phyloP scores from a whole-genome alignment of 1,284 basidiomycete species.

The Cutaneotrichosporon cyanovorans region DNA sequence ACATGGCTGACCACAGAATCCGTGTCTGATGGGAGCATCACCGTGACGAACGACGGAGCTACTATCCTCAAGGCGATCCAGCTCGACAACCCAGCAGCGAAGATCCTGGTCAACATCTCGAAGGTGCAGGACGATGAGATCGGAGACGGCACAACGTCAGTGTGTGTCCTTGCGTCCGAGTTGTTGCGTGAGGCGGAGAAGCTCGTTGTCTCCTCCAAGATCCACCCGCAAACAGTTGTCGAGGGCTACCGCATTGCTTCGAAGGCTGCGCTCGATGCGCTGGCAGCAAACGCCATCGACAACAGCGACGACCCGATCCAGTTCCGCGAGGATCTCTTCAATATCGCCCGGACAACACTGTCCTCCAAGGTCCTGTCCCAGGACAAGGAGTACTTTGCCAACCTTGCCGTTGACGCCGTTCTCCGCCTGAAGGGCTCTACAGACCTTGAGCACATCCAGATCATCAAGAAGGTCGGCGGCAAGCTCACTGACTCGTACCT shows the following conservation, averaged over 20 bases:
- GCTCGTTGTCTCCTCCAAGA: constrained; percentile 73
- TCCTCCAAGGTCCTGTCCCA: constrained; percentile 94
- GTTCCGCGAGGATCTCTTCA: constrained; percentile 86
- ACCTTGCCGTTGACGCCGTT: constrained; percentile 95
- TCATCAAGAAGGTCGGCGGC: constrained; percentile 99
- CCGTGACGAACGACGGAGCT: constrained; percentile 97
- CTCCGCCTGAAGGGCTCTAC: constrained; percentile 88
- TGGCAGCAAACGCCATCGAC: constrained; percentile 75
- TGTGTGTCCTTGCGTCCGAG: constrained; percentile 89
- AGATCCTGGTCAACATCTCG: constrained; percentile 99
- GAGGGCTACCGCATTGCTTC: constrained; percentile 95
- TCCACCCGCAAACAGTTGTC: constrained; percentile 99
- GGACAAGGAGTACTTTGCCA: constrained; percentile 98
- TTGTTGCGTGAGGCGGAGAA: constrained; percentile 92
- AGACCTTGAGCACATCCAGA: constrained; percentile 96
- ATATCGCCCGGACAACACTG: constrained; percentile 92
- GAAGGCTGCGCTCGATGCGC: constrained; percentile 70
- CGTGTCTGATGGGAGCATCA: constrained; percentile 81
- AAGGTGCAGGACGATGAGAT: constrained; percentile 99
- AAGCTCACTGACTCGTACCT: constrained; percentile 98
- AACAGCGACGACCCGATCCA: constrained; percentile 63
- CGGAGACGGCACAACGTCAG: constrained; percentile 92
- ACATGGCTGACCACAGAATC: constrained; percentile 57
- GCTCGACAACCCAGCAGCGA: constrained; percentile 96
- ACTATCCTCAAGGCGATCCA: constrained; percentile 97